phyloP scores from a whole-genome alignment of 1,284 basidiomycete genomes.

The Nidula niveotomentosa region DNA sequence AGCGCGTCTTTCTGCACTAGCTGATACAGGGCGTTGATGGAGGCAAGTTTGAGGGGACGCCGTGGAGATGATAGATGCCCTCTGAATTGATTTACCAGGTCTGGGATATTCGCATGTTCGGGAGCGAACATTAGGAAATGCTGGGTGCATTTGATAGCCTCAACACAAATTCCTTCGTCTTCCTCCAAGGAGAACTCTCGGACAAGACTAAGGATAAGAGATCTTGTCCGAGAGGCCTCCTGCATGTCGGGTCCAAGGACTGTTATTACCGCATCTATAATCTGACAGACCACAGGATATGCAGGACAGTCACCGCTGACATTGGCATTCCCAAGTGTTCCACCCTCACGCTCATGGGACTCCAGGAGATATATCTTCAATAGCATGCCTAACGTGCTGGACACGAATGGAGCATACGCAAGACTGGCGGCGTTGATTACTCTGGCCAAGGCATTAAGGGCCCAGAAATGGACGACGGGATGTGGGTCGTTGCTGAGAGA shows the following conservation, averaged over 20 bases:
- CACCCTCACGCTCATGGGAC: constrained; percentile 94
- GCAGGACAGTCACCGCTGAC: constrained; percentile 89
- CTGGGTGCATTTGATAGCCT: constrained; percentile 95
- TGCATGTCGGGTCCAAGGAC: constrained; percentile 96
- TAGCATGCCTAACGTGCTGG: constrained; percentile 88
- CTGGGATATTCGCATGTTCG: constrained; percentile 77
- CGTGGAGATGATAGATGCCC: constrained; percentile 77
- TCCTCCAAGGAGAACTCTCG: constrained; percentile 80
- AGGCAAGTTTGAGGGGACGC: constrained; percentile 87
- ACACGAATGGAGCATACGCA: constrained; percentile 88
- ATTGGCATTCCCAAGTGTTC: constrained; percentile 82
- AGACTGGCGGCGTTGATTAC: constrained; percentile 94
- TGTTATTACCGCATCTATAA: constrained; percentile 91
- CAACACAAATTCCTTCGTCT: constrained; percentile 88
- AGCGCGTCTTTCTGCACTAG: constrained; percentile 95
- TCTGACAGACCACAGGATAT: constrained; percentile 89
- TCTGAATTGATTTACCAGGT: constrained; percentile 76
- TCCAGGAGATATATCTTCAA: constrained; percentile 91
- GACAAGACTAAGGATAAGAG: constrained; percentile 50
- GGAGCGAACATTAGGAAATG: constrained; percentile 97
- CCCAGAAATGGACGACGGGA: constrained; percentile 94
- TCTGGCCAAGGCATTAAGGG: constrained; percentile 81
- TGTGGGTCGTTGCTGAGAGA: constrained; percentile 96
- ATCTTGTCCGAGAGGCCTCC: constrained; percentile 81
- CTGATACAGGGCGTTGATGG: constrained; percentile 95